Percentiles rank a stretch among this genome's conserved stretches.
phyloP scores from a whole-genome alignment of 2,329 filamentous ascomycete species.

The Lasiodiplodia theobromae region DNA sequence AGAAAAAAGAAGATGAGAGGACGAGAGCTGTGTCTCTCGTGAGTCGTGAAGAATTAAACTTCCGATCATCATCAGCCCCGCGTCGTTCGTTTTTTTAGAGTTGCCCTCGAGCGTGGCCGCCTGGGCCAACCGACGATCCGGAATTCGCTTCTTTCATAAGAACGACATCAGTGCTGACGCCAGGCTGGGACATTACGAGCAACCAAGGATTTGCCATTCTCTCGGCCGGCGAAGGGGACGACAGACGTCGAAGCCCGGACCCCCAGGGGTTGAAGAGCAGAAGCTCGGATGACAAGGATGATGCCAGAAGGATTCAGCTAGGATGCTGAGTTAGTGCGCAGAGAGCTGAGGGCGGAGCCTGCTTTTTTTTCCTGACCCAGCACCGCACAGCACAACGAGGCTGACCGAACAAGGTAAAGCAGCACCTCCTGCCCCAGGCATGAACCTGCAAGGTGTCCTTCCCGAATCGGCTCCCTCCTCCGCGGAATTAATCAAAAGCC shows the following conservation, averaged over 20 bases:
- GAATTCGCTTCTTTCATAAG: slow-evolving; percentile 4
- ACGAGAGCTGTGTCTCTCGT: not conserved
- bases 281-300: slow-evolving; percentile 1
- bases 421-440: slow-evolving; percentile 4
- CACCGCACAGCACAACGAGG: not conserved
- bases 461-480: slow-evolving; percentile 9
- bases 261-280: not conserved
- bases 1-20: not conserved
- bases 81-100: slow-evolving; percentile 21
- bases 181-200: not conserved
- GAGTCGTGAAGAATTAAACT: slow-evolving; percentile 19
- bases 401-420: slow-evolving; percentile 18
- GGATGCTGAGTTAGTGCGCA: slow-evolving; percentile 7
- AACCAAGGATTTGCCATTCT: not conserved
- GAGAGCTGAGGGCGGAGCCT: not conserved
- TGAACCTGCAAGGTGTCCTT: slow-evolving; percentile 2
- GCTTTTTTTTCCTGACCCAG: not conserved
- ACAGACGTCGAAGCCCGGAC: not conserved
- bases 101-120: slow-evolving; percentile 15
- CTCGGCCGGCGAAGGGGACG: not conserved
- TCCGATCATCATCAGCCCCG: slow-evolving; percentile 25
- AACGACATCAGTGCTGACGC: not conserved
- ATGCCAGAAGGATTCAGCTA: not conserved
- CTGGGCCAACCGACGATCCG: slow-evolving; percentile 20
- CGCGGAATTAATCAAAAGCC: slow-evolving; percentile 23